Base-by-base conservation (phyloP, 2,329 filamentous ascomycete species). In the Cryphonectria radicalis region DNA sequence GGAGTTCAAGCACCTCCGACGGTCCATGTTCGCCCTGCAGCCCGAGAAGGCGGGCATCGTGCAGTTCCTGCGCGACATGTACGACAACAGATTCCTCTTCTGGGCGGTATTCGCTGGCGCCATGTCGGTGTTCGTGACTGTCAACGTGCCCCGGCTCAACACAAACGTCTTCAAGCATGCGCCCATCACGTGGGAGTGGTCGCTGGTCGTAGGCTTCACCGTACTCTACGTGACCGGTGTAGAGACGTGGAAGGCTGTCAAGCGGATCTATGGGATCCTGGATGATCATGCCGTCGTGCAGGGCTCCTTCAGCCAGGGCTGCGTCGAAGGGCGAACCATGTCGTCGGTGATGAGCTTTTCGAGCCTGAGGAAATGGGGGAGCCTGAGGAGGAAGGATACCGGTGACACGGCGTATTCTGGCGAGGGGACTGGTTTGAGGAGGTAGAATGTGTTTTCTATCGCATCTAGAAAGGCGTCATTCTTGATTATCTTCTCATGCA, bases 161-260 rank as follows among this genome's bases (percentile, higher is more conserved):
- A 87, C 83, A 22, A 85, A 86, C 40, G 91, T 94, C 53, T 93
- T 94, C 85, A 91, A 92, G 82, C 92, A 94, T 81, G 86, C 82
- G 10, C 86, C 84, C 25, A 93, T 94, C 75, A 86, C 83, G 25
- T 94, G 92, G 92, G 92, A 94, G 78, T 94, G 91, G 92, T 88
- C 86, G 1, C 83, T 94, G 7, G 88, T 91, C 0, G 83, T 93
- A 43, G 86, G 89, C 28, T 89, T 88, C 71, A 86, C 90, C 0
- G 74, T 90, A 17, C 77, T 93, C 4, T 94, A 91, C 77, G 86
- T 94, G 63, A 79, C 85, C 0, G 90, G 90, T 37, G 86, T 93
- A 57, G 92, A 95, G 83, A 79, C 82, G 13, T 95, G 92, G 91
- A 94, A 94, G 82, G 86, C 86, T 76, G 79, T 81, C 73, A 94